phyloP scores from a whole-genome alignment of 2,329 filamentous ascomycete species.

The Microdochium nivale region DNA sequence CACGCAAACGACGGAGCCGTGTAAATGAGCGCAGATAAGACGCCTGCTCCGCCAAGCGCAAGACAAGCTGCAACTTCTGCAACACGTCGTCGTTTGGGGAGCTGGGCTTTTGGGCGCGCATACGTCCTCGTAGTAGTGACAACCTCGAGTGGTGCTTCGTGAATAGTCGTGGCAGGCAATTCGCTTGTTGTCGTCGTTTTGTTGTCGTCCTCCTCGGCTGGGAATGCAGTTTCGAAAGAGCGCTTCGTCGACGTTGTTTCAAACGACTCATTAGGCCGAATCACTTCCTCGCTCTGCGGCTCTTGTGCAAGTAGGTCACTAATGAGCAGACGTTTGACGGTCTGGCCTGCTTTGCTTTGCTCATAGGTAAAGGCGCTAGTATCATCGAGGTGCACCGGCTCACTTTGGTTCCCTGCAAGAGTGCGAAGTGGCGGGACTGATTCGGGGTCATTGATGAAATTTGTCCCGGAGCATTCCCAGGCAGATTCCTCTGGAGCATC shows the following conservation, averaged over 20 bases:
- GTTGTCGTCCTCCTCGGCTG: background rate
- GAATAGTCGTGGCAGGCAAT: too few species aligned
- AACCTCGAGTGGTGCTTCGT: background rate
- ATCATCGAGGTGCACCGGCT: constrained; percentile 19
- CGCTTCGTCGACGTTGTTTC: constrained; percentile 11
- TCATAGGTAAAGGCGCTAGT: constrained; percentile 21
- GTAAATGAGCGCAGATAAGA: constrained; percentile 6
- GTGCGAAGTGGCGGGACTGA: constrained; percentile 4
- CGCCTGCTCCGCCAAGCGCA: constrained; percentile 18
- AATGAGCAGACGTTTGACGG: constrained; percentile 15
- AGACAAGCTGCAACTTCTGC: constrained; percentile 19
- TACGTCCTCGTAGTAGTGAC: background rate
- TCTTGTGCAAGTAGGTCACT: constrained; percentile 18
- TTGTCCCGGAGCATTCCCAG: constrained; percentile 19
- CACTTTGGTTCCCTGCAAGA: constrained; percentile 3
- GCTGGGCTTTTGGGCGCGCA: background rate
- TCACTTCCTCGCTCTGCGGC: constrained; percentile 4
- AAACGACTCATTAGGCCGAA: background rate
- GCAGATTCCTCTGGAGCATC: background rate
- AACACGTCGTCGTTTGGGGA: constrained; percentile 17
- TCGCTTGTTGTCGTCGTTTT: too few species aligned
- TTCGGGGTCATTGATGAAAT: constrained; percentile 21
- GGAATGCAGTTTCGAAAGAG: constrained; percentile 16
- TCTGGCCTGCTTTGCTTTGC: constrained; percentile 14
- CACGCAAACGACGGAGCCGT: constrained; percentile 4